Base-by-base conservation (phyloP, 345 rosid genomes). In the Zanthoxylum bungeanum region DNA sequence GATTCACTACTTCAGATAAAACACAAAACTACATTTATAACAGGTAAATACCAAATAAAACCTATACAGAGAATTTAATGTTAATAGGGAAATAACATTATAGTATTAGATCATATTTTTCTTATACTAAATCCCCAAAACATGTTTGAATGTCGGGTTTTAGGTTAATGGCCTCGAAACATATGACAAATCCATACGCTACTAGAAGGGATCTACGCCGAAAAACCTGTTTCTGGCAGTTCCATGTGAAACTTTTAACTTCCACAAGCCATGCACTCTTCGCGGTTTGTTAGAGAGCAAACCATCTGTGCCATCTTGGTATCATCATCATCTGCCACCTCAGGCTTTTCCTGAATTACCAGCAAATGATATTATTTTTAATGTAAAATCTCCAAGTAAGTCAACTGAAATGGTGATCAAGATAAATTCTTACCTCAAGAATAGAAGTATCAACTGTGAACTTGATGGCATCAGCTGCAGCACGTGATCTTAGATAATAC, bases 391-490 rank as follows among this genome's bases (percentile, higher is more conserved):
- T 33, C 40, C 39, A 65, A 40, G 42, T 12, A 65, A 40, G 42
- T 12, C 2, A 17, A 40, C 2, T 1, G 16, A 24, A 22, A 63
- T 4, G 1, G 27, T 62, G 27, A 3, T 58, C 21, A 9, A 30
- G 7, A 9, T 1, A 4, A 53, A 57, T 52, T 10, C 27, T 79
- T 89, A 93, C 98, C 69, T 85, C 79, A 9, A 87, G 79, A 76
- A 73, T 58, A 16, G 95, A 76, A 68, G 96, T 88, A 55, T 94
- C 98, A 6, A 94, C 98, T 10, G 97, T 94, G 84, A 94, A 92
- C 82, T 92, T 87, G 65, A 94, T 94, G 21, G 98, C 98, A 83
- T 94, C 98, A 5, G 98, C 97, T 33, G 98, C 98, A 47, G 95
- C 98, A 9, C 95, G 97, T n/a, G 97, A 83, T 44, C 97, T 80